Evolutionary conservation across 83 land plant genomes (phyloP).

Genomic region (Isoetes engelmannii): DNA sequence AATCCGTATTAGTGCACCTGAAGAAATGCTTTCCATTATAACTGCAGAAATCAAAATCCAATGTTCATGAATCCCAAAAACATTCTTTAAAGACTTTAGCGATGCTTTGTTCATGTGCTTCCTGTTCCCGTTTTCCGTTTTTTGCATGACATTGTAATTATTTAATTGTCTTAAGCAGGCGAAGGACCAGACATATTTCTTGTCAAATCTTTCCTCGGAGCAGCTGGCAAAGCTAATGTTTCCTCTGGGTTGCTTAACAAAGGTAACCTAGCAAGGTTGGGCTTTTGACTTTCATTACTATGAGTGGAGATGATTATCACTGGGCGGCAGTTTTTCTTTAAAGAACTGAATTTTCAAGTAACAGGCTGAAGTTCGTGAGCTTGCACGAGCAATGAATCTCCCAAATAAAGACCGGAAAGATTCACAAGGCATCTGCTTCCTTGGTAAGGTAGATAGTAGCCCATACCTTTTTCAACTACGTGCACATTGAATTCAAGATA

Average conservation of each 20-base stretch:
- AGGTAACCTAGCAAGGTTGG: constrained; percentile 40
- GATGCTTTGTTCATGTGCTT: background rate
- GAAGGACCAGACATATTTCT: constrained; percentile 98
- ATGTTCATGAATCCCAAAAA: no score
- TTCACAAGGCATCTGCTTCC: constrained; percentile 98
- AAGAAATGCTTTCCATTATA: no score
- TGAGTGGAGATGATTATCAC: background rate
- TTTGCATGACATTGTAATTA: background rate
- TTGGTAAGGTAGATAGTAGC: constrained; percentile 70
- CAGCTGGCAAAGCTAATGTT: constrained; percentile 71
- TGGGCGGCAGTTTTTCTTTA: background rate
- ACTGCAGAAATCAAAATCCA: no score
- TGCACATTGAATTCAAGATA: no score
- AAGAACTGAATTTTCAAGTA: constrained; percentile 10
- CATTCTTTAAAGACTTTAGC: background rate
- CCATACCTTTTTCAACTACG: no score
- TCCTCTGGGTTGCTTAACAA: constrained; percentile 82
- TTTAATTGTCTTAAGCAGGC: constrained; percentile 33
- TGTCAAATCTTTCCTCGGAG: constrained; percentile 78
- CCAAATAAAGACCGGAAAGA: constrained; percentile 90
- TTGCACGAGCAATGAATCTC: constrained; percentile 63
- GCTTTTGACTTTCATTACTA: background rate
- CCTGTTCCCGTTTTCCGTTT: background rate
- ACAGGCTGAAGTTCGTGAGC: constrained; percentile 83
- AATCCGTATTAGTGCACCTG: no score